Evolutionary conservation across 768 basidiomycete genomes (phyloP).

Genomic region (Kwoniella botswanensis): DNA sequence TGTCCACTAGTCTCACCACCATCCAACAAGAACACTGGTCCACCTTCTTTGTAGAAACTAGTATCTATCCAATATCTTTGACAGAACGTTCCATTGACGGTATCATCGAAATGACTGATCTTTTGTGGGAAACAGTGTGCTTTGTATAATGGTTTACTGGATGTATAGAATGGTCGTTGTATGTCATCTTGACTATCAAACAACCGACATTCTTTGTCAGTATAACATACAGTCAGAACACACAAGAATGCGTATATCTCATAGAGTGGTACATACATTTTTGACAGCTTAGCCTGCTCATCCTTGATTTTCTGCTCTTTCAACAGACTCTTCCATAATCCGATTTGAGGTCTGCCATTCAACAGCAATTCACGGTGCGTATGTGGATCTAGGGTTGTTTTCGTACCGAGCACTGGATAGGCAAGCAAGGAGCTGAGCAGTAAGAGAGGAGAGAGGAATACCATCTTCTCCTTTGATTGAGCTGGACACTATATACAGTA

Average conservation of each 20-base stretch:
- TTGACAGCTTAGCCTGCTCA: neutral
- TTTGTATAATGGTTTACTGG: conserved; percentile 26
- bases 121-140: conserved; percentile 76
- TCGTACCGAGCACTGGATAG: neutral
- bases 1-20: conserved; percentile 91
- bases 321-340: conserved; percentile 42
- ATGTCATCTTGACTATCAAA: neutral
- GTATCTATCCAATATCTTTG: conserved; percentile 94
- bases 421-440: neutral
- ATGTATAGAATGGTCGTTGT: conserved; percentile 15
- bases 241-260: neutral
- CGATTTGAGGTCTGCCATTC: conserved; percentile 45
- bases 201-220: neutral
- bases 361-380: conserved; percentile 39
- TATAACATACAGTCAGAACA: neutral
- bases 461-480: neutral
- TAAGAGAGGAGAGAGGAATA: neutral
- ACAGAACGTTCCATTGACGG: conserved; percentile 68
- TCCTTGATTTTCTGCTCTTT: conserved; percentile 20
- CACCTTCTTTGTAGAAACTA: conserved; percentile 74
- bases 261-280: neutral
- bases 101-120: conserved; percentile 75
- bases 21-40: conserved; percentile 87
- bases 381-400: conserved; percentile 28
- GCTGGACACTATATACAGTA: neutral